Conservation (phyloP, 2,329 filamentous ascomycete genomes). For the Epichloe sp. region DNA sequence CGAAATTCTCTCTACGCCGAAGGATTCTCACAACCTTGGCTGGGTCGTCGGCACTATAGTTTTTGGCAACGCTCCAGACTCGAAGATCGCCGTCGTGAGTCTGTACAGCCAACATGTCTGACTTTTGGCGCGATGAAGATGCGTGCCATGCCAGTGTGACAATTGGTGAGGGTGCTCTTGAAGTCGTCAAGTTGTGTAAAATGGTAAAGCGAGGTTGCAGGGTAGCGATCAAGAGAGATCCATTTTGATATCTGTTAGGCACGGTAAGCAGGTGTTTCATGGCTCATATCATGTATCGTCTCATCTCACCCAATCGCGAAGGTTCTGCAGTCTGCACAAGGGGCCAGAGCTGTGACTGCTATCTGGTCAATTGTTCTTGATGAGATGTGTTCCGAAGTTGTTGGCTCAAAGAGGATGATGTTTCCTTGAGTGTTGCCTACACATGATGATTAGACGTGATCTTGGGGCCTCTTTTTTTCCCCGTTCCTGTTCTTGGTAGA, state of each 20-base stretch:
- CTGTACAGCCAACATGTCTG: constrained; percentile 93
- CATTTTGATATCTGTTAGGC: constrained; percentile 69
- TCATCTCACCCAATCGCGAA: constrained; percentile 82
- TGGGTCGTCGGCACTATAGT: constrained; percentile 53
- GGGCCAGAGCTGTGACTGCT: constrained; percentile 85
- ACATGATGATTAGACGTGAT: not conserved
- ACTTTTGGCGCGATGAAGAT: constrained; percentile 89
- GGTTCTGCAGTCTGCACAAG: constrained; percentile 77
- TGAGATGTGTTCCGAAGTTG: constrained; percentile 84
- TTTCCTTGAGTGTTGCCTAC: constrained; percentile 84
- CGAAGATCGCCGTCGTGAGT: constrained; percentile 82
- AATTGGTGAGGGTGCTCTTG: constrained; percentile 73
- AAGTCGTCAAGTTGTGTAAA: constrained; percentile 79
- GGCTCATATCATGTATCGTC: not conserved
- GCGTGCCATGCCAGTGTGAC: constrained; percentile 88
- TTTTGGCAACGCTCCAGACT: constrained; percentile 93
- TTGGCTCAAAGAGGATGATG: constrained; percentile 87
- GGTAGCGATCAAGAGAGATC: constrained; percentile 79
- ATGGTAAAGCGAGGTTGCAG: constrained; percentile 89
- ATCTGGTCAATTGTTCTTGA: constrained; percentile 83
- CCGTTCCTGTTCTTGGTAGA: not conserved
- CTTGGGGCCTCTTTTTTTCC: not conserved
- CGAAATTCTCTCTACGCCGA: constrained; percentile 62
- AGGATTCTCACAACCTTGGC: constrained; percentile 84
- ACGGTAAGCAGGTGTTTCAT: constrained; percentile 5